Evolutionary conservation across 768 basidiomycete species (phyloP).

Genomic region (Rhodotorula paludigena): DNA sequence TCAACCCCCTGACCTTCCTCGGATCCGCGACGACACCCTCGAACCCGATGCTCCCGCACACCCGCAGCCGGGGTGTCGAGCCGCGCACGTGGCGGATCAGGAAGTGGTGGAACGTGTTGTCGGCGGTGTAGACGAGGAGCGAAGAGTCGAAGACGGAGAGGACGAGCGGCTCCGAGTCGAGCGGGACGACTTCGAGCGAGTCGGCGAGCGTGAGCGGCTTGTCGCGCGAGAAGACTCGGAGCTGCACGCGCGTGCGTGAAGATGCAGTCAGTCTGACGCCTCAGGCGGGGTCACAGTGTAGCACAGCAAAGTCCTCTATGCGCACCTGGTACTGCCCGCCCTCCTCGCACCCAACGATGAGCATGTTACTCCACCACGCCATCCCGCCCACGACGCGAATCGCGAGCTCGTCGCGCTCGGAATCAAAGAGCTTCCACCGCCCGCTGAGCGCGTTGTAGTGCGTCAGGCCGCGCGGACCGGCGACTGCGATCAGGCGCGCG

Average conservation of each 20-base stretch:
- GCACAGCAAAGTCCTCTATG: conserved; percentile 46
- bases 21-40: conserved; percentile 81
- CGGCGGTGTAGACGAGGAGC: conserved; percentile 83
- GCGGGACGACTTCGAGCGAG: conserved; percentile 70
- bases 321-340: conserved; percentile 67
- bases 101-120: conserved; percentile 90
- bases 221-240: conserved; percentile 90
- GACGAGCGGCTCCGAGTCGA: conserved; percentile 73
- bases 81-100: conserved; percentile 69
- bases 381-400: conserved; percentile 85
- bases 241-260: conserved; percentile 54
- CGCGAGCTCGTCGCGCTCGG: conserved; percentile 74
- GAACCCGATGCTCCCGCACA: conserved; percentile 94
- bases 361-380: conserved; percentile 92
- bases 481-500: conserved; percentile 84
- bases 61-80: conserved; percentile 65
- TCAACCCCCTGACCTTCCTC: conserved; percentile 75
- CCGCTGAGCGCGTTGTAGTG: conserved; percentile 94
- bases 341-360: conserved; percentile 78
- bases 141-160: conserved; percentile 92
- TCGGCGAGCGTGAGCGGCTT: conserved; percentile 75
- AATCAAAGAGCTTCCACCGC: conserved; percentile 84
- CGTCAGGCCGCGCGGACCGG: conserved; percentile 80
- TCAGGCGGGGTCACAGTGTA: not conserved
- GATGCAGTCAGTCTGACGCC: conserved; percentile 19